Base-by-base conservation (phyloP, 768 basidiomycete genomes). In the Pleurotus giganteus region DNA sequence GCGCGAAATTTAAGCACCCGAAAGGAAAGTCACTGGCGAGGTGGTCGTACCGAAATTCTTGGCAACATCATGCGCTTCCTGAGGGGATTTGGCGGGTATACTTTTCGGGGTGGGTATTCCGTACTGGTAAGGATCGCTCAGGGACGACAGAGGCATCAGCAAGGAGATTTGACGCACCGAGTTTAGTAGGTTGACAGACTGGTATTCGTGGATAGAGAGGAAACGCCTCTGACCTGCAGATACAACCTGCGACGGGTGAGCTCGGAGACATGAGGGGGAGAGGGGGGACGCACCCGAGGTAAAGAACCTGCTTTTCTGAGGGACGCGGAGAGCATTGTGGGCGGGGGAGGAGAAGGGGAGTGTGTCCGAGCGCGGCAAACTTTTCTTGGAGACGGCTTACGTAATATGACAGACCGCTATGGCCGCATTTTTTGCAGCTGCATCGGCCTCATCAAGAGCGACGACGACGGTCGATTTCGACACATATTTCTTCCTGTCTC, bases 201-300 rank as follows among this genome's bases (percentile, higher is more conserved):
- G 95, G 76, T 97, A 92, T 75, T 99, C 97, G 74, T 99, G 97
- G 65, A 99, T 94, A 23, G 94, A 96, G 64, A 98, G 84, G 69
- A 85, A 89, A 60, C 94, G 91, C 75, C 80, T 90, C 82, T 95
- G 94, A 67, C 86, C 82, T 65, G 84, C 83, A 82, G 83, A 85
- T 63, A 77, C 81, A 69, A 76, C 73, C 88, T 90, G 63, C 27
- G 57, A 26, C 51, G 37, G 54, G 24, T 54, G 57, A 57, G 45
- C 26, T 34, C 45, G 17, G 27, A 31, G 17, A 24, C 4, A 44
- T 32, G 53, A 6, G 36, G 8, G 21, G 29, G n/a, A 42, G 45
- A 17, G 29, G 17, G n/a, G 31, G 47, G 9, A 72, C 75, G 62
- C 75, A 85, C 90, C 61, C 86, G 83, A 69, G 84, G 76, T 63